Conservation (phyloP, 1,139 yeast genomes). For the Suhomyces kunorum region DNA sequence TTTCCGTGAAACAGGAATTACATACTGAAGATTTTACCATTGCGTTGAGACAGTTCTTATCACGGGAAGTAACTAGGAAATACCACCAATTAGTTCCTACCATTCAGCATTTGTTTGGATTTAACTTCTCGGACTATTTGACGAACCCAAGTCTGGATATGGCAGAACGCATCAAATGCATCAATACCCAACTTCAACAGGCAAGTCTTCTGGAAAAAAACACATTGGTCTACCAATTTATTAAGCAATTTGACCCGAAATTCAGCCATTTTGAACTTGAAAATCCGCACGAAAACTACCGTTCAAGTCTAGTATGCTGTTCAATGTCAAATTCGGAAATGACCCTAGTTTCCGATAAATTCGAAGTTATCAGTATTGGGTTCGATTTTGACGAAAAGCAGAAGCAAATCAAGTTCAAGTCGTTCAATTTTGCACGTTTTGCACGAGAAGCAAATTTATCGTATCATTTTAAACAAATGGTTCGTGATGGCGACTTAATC, state of each 20-base stretch:
- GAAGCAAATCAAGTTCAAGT: not conserved
- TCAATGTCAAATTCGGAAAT: constrained; percentile 4
- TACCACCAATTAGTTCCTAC: not conserved
- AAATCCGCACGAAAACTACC: not conserved
- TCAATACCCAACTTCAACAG: not conserved
- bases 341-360: constrained; percentile 1
- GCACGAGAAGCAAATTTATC: not conserved
- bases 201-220: constrained; percentile 1
- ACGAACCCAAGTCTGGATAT: not conserved
- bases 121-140: not conserved
- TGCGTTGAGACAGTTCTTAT: not conserved
- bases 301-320: not conserved
- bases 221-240: not conserved
- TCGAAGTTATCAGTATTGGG: constrained; percentile 2
- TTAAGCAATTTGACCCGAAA: not conserved
- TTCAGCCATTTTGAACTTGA: not conserved
- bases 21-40: constrained; percentile 1
- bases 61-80: not conserved
- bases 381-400: not conserved
- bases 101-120: constrained; percentile 5
- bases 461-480: constrained; percentile 3
- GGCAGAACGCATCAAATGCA: not conserved
- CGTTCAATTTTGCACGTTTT: not conserved
- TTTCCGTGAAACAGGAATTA: not conserved
- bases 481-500: constrained; percentile 4